Evolutionary conservation across 2,329 filamentous ascomycete species (phyloP).

Genomic region (Penicillium psychrosexuale): DNA sequence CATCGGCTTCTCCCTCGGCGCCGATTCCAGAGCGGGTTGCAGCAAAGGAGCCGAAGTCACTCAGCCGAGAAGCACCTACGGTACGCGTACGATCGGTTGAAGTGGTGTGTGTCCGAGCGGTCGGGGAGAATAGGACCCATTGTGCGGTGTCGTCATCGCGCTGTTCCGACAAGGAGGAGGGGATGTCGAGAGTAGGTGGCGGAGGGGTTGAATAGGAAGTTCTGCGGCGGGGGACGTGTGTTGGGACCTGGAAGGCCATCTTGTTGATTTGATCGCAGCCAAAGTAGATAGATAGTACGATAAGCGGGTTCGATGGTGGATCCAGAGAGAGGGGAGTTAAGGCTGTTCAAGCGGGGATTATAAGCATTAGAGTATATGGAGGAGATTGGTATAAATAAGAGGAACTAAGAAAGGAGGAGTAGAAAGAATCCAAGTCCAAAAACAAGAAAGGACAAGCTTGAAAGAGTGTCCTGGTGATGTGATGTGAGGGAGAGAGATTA

Average conservation of each 20-base stretch:
- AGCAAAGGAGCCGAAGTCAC: conserved; percentile 75
- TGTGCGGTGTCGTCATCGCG: conserved; percentile 73
- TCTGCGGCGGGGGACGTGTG: conserved; percentile 35
- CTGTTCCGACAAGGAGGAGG: conserved; percentile 34
- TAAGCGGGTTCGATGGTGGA: neutral
- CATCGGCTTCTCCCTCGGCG: conserved; percentile 32
- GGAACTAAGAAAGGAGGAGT: neutral
- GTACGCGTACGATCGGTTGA: conserved; percentile 62
- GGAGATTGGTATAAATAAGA: neutral
- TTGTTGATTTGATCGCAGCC: conserved; percentile 1
- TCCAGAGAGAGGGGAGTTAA: neutral
- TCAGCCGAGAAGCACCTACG: conserved; percentile 68
- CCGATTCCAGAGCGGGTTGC: conserved; percentile 56
- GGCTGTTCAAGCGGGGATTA: neutral
- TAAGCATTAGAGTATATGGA: neutral
- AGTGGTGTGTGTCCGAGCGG: conserved; percentile 66
- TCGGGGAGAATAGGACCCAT: conserved; percentile 93
- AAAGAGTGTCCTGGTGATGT: neutral
- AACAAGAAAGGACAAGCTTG: neutral
- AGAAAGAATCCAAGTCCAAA: neutral
- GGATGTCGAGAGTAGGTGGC: conserved; percentile 28
- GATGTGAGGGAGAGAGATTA: conserved; percentile 3
- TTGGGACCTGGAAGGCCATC: conserved; percentile 41
- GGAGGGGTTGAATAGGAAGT: conserved; percentile 33
- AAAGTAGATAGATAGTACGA: conserved; percentile 8